Evolutionary conservation across 225 moss, liverwort and hornwort species (phyloP), one percentile per base, ranked within the genome.

Genomic region (Lunularia cruciata): DNA sequence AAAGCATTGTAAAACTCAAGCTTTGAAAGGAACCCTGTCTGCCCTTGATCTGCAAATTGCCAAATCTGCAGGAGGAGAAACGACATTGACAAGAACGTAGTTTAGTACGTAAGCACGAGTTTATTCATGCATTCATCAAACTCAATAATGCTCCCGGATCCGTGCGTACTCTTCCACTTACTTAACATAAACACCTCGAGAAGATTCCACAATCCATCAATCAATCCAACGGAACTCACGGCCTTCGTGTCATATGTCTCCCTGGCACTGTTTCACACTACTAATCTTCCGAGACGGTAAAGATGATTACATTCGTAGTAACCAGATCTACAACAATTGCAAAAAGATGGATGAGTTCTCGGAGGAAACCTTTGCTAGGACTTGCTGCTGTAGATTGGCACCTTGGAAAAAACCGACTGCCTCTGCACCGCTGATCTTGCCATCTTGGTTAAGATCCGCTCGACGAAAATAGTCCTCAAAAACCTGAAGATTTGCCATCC

Each of bases 331-430:
- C n/a, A n/a, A n/a, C n/a, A n/a, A n/a, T n/a, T n/a, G n/a, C n/a
- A n/a, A n/a, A n/a, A n/a, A n/a, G n/a, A n/a, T n/a, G n/a, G n/a
- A n/a, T n/a, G n/a, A n/a, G n/a, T n/a, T n/a, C n/a, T n/a, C n/a
- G n/a, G n/a, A n/a, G 25, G n/a, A 26, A 43, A 90, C 96, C 96
- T 89, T 93, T 28, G 98, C 98, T 61, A 98, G 77, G 70, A 85
- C 89, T 18, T 79, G 68, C 83, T 98, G 93, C 54, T 93, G 98
- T 32, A 98, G 83, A 70, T 81, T 89, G 14, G 93, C 82, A 38
- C 98, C 98, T 69, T 98, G 98, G 34, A 98, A 98, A 61, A 98
- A 98, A 47, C 80, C 75, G 25, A 98, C 98, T 25, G 98, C 93
- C 76, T 98, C 98, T 35, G 75, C 51, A 30, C 98, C 98, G 73